A percentile compares a stretch with the other conserved stretches of the same genome.
Conservation (phyloP, 2,329 filamentous ascomycete genomes). For the Colletotrichum cereale region DNA sequence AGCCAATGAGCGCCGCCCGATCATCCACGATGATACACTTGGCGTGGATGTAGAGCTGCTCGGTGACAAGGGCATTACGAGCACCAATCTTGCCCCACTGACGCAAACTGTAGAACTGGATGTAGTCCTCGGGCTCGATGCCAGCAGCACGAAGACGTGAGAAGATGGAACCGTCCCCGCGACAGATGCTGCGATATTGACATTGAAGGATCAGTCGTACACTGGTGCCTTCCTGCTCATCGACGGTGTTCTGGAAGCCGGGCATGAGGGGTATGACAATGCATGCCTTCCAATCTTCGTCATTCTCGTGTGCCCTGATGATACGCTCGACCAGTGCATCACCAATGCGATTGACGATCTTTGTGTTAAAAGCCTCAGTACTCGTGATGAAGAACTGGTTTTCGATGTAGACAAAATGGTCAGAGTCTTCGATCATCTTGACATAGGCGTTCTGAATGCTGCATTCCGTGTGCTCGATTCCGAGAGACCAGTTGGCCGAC, state of each 20-base stretch:
- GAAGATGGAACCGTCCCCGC: slow-evolving; percentile 93
- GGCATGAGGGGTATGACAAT: slow-evolving; percentile 96
- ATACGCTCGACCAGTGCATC: slow-evolving; percentile 95
- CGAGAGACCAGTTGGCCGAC: slow-evolving; percentile 90
- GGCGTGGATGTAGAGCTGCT: slow-evolving; percentile 98
- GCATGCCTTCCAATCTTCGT: slow-evolving; percentile 90
- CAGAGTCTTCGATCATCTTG: slow-evolving; percentile 93
- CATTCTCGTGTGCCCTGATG: slow-evolving; percentile 83
- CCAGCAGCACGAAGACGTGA: slow-evolving; percentile 81
- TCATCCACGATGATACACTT: slow-evolving; percentile 98
- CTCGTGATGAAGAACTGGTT: slow-evolving; percentile 99
- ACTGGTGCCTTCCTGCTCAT: slow-evolving; percentile 93
- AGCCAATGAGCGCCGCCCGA: slow-evolving; percentile 91
- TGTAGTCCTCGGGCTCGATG: slow-evolving; percentile 95
- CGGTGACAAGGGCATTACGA: slow-evolving; percentile 82
- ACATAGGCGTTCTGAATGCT: slow-evolving; percentile 97
- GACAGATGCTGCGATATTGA: slow-evolving; percentile 95
- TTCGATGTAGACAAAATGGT: slow-evolving; percentile 98
- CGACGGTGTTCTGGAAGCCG: slow-evolving; percentile 98
- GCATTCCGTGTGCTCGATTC: slow-evolving; percentile 87
- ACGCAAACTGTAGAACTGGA: slow-evolving; percentile 92
- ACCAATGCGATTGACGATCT: slow-evolving; percentile 92
- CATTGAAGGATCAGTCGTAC: slow-evolving; percentile 97
- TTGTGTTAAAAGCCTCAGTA: slow-evolving; percentile 87
- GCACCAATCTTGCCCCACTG: slow-evolving; percentile 93